A percentile compares a stretch with the other conserved stretches of the same genome.
These are phyloP conservation scores for Mentha longifolia DNA, from an alignment of 257 asterid genomes.

Conservation along the genomic window DNA sequence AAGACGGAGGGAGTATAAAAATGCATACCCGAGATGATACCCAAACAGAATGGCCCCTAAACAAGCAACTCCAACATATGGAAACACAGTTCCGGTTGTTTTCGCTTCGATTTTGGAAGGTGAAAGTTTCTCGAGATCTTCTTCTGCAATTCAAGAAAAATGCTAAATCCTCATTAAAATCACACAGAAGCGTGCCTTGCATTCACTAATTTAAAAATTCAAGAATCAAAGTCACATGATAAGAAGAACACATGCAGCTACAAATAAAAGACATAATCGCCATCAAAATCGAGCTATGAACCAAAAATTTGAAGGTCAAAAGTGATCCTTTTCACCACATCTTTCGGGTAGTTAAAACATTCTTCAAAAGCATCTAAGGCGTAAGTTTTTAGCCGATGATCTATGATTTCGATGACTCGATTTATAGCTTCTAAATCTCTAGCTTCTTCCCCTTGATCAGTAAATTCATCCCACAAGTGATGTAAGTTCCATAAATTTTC, in stretches of 20 bases:
- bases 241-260: background rate
- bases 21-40: slow-evolving; percentile 91
- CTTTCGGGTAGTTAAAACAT: too few relatives aligned
- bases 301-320: background rate
- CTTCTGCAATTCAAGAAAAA: slow-evolving; percentile 45
- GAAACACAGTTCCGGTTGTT: slow-evolving; percentile 79
- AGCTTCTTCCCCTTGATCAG: too few relatives aligned
- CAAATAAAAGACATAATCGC: too few relatives aligned
- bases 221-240: slow-evolving; percentile 11
- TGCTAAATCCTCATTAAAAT: slow-evolving; percentile 8
- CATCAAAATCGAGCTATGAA: too few relatives aligned
- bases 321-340: too few relatives aligned
- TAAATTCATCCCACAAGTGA: too few relatives aligned
- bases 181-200: background rate
- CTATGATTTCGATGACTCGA: too few relatives aligned
- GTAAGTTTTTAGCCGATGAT: too few relatives aligned
- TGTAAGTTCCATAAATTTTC: too few relatives aligned
- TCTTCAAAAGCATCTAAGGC: too few relatives aligned
- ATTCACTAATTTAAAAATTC: background rate
- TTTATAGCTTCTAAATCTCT: too few relatives aligned
- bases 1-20: background rate
- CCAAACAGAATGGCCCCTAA: slow-evolving; percentile 90
- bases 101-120: slow-evolving; percentile 59
- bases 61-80: slow-evolving; percentile 97
- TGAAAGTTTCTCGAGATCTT: slow-evolving; percentile 68